Conservation (phyloP, 176 grass and related monocot species). For the Oryza longistaminata region DNA sequence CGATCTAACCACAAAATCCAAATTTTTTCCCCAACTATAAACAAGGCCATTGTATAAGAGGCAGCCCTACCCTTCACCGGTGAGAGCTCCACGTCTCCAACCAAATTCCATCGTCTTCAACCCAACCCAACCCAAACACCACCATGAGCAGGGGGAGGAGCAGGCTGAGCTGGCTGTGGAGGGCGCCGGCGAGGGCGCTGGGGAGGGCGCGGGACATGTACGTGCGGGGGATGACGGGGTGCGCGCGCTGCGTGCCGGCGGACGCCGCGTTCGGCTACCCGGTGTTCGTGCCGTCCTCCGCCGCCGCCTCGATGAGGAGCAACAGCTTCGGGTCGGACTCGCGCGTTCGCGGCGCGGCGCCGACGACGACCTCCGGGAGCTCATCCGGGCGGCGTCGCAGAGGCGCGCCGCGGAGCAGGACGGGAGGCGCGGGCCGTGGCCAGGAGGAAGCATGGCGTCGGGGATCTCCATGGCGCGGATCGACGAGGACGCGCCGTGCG, state of each 20-base stretch:
- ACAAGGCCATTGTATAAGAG: conserved; percentile 8
- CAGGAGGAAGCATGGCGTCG: conserved; percentile 47
- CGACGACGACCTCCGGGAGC: conserved; percentile 51
- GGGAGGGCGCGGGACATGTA: conserved; percentile 47
- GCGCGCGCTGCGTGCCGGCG: conserved; percentile 45
- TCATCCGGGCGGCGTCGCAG: conserved; percentile 51
- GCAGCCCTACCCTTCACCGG: background rate
- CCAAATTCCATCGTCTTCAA: conserved; percentile 9
- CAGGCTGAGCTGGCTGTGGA: conserved; percentile 51
- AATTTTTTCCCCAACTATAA: no score
- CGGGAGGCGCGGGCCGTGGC: conserved; percentile 23
- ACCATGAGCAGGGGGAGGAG: conserved; percentile 32
- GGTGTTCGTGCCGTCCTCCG: conserved; percentile 32
- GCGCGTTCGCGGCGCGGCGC: background rate
- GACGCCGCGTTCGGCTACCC: conserved; percentile 62
- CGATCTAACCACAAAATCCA: no score
- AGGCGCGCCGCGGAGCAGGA: background rate
- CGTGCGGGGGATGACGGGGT: conserved; percentile 43
- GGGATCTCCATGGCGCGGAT: conserved; percentile 48
- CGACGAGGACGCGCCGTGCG: conserved; percentile 54
- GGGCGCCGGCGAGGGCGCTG: conserved; percentile 49
- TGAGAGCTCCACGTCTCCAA: background rate
- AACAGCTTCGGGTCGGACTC: conserved; percentile 18
- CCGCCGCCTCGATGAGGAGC: conserved; percentile 19
- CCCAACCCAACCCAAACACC: no score